phyloP scores from a whole-genome alignment of 345 rosid species.

The Brassica nigra region DNA sequence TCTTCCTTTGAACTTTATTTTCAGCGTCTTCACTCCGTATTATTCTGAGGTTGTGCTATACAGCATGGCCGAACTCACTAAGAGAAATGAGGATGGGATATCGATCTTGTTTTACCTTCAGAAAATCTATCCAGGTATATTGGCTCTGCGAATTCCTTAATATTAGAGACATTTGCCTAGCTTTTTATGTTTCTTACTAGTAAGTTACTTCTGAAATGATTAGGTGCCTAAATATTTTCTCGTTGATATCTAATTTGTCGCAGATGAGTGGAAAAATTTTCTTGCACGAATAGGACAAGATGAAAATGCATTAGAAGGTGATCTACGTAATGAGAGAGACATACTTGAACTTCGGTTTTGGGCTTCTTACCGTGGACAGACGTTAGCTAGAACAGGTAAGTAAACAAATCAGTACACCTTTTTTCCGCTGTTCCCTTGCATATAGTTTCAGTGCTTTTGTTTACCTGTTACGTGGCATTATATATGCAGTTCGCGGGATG shows the following conservation, averaged over 20 bases:
- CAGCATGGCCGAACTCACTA: slow-evolving; percentile 82
- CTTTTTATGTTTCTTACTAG: slow-evolving; percentile 19
- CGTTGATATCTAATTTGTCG: slow-evolving; percentile 32
- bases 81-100: slow-evolving; percentile 97
- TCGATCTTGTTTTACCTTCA: slow-evolving; percentile 95
- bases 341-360: slow-evolving; percentile 95
- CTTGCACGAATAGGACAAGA: slow-evolving; percentile 97
- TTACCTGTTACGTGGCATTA: slow-evolving; percentile 19
- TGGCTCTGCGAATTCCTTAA: slow-evolving; percentile 1
- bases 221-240: slow-evolving; percentile 23
- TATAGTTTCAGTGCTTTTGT: slow-evolving; percentile 6
- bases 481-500: slow-evolving; percentile 92
- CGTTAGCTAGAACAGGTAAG: slow-evolving; percentile 91
- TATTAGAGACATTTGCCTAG: slow-evolving; percentile 14
- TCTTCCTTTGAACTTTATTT: slow-evolving; percentile 28
- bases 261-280: slow-evolving; percentile 99
- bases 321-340: slow-evolving; percentile 72
- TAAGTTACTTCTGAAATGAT: slow-evolving; percentile 13
- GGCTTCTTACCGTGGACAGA: slow-evolving; percentile 99
- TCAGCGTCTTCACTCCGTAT: slow-evolving; percentile 98
- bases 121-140: slow-evolving; percentile 95
- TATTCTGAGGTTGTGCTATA: slow-evolving; percentile 95
- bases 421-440: slow-evolving; percentile 10
- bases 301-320: slow-evolving; percentile 80
- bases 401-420: slow-evolving; percentile 11